These are phyloP conservation scores for Pseudoneurospora amorphoporcata DNA, from an alignment of 495 filamentous ascomycete genomes.

Conservation along the genomic window DNA sequence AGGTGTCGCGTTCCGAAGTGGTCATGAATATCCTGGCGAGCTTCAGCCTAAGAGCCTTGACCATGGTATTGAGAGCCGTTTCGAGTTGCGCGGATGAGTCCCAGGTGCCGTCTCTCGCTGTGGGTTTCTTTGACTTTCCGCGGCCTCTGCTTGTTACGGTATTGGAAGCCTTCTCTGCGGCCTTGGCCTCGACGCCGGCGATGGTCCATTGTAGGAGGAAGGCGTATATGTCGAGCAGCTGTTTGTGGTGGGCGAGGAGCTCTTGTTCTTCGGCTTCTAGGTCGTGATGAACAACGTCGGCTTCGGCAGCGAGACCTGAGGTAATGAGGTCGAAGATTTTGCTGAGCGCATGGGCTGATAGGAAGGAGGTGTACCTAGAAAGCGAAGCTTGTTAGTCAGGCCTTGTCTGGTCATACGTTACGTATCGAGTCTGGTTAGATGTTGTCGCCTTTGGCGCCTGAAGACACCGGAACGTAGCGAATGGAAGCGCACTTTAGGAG, in stretches of 20 bases:
- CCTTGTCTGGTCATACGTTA: not conserved
- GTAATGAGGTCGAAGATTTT: slow-evolving; percentile 91
- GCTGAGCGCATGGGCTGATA: slow-evolving; percentile 72
- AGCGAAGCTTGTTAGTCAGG: not conserved
- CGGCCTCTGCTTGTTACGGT: slow-evolving; percentile 58
- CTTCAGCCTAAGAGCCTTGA: slow-evolving; percentile 89
- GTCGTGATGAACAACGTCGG: slow-evolving; percentile 75
- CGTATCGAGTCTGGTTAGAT: not conserved
- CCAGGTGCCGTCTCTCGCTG: slow-evolving; percentile 66
- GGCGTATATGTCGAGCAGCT: slow-evolving; percentile 85
- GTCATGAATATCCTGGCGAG: slow-evolving; percentile 87
- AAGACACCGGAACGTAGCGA: not conserved
- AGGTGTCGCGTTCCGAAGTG: slow-evolving; percentile 92
- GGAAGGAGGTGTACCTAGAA: slow-evolving; percentile 66
- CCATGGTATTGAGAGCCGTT: slow-evolving; percentile 84
- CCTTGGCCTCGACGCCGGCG: slow-evolving; percentile 84
- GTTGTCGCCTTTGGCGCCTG: not conserved
- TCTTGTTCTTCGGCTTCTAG: slow-evolving; percentile 89
- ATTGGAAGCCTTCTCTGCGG: slow-evolving; percentile 74
- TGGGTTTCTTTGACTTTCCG: slow-evolving; percentile 62
- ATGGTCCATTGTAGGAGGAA: slow-evolving; percentile 94
- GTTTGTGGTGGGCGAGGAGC: slow-evolving; percentile 72
- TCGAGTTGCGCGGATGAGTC: slow-evolving; percentile 83
- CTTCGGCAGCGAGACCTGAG: slow-evolving; percentile 86
- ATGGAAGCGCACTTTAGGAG: slow-evolving; percentile 86